These are phyloP conservation scores for Jatropha curcas DNA, from an alignment of 345 rosid species.

Conservation along the genomic window DNA sequence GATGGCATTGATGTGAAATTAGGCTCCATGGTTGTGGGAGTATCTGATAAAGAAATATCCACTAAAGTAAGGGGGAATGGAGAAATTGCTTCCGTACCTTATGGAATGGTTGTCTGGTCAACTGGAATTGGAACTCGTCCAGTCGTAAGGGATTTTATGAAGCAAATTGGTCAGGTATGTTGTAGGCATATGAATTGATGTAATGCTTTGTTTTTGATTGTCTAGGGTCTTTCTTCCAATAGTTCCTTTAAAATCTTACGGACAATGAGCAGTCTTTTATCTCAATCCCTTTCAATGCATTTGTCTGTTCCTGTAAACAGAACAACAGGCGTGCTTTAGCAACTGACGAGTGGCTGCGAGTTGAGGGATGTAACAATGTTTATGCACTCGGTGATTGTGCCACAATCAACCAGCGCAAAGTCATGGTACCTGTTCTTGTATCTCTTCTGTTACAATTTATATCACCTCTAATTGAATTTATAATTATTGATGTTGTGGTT, in stretches of 20 bases:
- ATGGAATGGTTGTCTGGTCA: constrained; percentile 99
- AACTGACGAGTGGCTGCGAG: constrained; percentile 96
- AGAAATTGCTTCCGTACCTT: constrained; percentile 58
- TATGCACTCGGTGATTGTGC: constrained; percentile 99
- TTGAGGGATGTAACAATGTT: constrained; percentile 63
- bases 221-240: not conserved
- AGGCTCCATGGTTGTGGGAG: constrained; percentile 90
- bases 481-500: not conserved
- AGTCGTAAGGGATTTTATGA: constrained; percentile 83
- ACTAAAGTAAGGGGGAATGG: constrained; percentile 71
- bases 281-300: not conserved
- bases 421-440: constrained; percentile 60
- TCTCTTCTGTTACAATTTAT: not conserved
- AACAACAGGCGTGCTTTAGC: constrained; percentile 85
- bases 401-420: constrained; percentile 91
- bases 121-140: constrained; percentile 94
- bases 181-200: not conserved
- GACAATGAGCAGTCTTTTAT: not conserved
- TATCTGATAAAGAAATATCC: constrained; percentile 74
- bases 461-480: too few relatives aligned
- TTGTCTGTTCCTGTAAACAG: constrained; percentile 34
- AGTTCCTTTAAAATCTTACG: not conserved
- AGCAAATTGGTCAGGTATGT: constrained; percentile 89
- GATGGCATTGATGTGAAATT: constrained; percentile 88
- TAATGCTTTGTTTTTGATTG: not conserved